Base-by-base conservation (phyloP, 768 basidiomycete species). In the Suillus sp. region DNA sequence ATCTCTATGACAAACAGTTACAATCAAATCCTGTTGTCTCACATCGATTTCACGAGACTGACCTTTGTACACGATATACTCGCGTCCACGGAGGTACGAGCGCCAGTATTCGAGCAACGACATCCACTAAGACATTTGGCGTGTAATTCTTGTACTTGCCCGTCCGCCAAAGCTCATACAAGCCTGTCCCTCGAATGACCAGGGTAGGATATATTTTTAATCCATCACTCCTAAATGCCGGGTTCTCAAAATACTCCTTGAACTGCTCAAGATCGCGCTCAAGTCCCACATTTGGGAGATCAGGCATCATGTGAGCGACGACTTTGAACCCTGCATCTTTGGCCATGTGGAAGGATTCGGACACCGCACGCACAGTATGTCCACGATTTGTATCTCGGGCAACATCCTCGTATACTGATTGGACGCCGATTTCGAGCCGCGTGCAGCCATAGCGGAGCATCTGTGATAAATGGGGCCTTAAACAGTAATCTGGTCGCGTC, bases 311-410 rank as follows among this genome's bases (percentile, higher is more conserved):
- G 74, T 99, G 97, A 22, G 96, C 96, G 34, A 99, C 97, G 61
- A 99, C 96, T 78, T 99, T 99, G 89, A 97, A 99, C 4, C 97
- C 97, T 1, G 96, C 97, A 70, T 99, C 96, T 75, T 99, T 99
- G 22, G 95, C 90, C 70, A 99, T 87, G 71, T 99, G 96, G 78
- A 99, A 99, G 14, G 91, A 93, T 75, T 99, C 96, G 54, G 93
- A 89, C 60, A 98, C 96, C 10, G 96, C 94, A 60, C 94, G 94
- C 57, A 99, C 97, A 30, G 97, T 99, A 77, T 99, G 97, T 1
- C 97, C 97, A 61, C 97, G 91, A 74, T 99, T 99, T 22, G 97
- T 98, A 75, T 99, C 97, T 59, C 97, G 88, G 16, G 97, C 97
- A 32, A 99, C 97, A 72, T 99, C 97, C 80, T 99, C 96, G 77